These are phyloP conservation scores for Zelopaecilomyces penicillatus DNA, from an alignment of 2,329 filamentous ascomycete species.

Conservation along the genomic window DNA sequence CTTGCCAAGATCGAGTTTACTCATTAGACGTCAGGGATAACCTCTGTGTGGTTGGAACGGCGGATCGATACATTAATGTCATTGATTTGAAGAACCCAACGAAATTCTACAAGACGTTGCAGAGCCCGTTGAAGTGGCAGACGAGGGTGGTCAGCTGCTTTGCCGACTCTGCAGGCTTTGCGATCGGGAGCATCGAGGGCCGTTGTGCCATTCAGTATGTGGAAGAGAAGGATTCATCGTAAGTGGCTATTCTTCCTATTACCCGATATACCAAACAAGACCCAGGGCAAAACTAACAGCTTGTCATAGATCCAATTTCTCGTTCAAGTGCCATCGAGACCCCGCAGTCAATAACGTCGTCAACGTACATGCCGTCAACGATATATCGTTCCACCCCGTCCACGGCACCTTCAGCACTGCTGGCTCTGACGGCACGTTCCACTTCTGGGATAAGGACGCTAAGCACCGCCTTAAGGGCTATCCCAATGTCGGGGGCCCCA, in stretches of 20 bases:
- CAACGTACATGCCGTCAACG: constrained; percentile 91
- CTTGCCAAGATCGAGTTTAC: constrained; percentile 73
- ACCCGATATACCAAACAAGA: neutral
- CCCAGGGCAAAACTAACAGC: constrained; percentile 27
- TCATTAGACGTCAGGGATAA: constrained; percentile 86
- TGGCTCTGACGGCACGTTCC: constrained; percentile 91
- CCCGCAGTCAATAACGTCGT: constrained; percentile 65
- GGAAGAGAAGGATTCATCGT: constrained; percentile 84
- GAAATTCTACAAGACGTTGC: constrained; percentile 91
- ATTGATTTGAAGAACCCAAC: constrained; percentile 81
- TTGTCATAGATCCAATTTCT: constrained; percentile 65
- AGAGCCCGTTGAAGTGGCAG: constrained; percentile 97
- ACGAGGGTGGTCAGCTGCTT: constrained; percentile 94
- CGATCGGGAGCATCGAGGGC: constrained; percentile 92
- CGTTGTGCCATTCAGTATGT: constrained; percentile 98
- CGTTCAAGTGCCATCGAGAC: constrained; percentile 97
- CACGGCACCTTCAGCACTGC: constrained; percentile 98
- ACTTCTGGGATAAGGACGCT: constrained; percentile 91
- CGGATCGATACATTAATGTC: constrained; percentile 93
- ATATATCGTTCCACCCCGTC: constrained; percentile 92
- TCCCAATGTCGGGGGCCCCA: constrained; percentile 73
- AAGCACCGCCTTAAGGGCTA: constrained; percentile 88
- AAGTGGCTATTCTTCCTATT: constrained; percentile 17
- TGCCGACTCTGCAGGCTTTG: constrained; percentile 81
- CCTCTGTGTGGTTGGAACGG: constrained; percentile 83